Percentiles rank a stretch among this genome's conserved stretches.
These are phyloP conservation scores for Anethum foeniculum DNA, from an alignment of 140 eudicot genomes.

Conservation along the genomic window DNA sequence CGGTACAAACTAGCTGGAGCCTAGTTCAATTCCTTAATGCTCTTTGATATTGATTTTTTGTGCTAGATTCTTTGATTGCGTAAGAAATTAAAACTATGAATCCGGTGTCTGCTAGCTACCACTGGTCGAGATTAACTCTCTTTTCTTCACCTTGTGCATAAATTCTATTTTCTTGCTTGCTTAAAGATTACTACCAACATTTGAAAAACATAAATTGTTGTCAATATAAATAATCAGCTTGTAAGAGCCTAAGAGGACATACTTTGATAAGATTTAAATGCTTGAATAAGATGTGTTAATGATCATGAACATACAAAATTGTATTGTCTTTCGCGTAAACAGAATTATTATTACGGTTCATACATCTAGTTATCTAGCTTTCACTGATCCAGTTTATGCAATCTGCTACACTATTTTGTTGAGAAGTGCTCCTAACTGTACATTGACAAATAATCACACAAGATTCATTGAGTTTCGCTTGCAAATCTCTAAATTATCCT, in stretches of 20 bases:
- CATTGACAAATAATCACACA: not conserved
- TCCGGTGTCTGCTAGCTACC: slow-evolving; percentile 4
- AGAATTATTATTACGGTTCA: no score
- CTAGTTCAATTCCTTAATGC: not conserved
- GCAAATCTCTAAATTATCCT: not conserved
- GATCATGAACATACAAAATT: not conserved
- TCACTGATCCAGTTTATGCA: not conserved
- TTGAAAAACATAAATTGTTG: not conserved
- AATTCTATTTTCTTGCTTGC: not conserved
- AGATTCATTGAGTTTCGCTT: not conserved
- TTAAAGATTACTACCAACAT: not conserved
- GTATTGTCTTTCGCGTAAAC: not conserved
- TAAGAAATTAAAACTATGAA: not conserved
- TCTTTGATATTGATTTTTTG: not conserved
- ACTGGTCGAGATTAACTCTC: not conserved
- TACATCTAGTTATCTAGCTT: not conserved
- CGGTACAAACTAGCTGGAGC: not conserved
- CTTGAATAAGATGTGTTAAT: not conserved
- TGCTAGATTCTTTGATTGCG: slow-evolving; percentile 1
- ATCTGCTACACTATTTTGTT: not conserved
- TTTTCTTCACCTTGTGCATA: not conserved
- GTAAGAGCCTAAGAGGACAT: not conserved
- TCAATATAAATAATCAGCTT: not conserved
- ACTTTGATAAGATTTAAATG: not conserved
- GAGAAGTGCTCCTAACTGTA: not conserved